Evolutionary conservation across 78 protist genomes (phyloP).

Genomic region (Planoprotostelium fungivorum): DNA sequence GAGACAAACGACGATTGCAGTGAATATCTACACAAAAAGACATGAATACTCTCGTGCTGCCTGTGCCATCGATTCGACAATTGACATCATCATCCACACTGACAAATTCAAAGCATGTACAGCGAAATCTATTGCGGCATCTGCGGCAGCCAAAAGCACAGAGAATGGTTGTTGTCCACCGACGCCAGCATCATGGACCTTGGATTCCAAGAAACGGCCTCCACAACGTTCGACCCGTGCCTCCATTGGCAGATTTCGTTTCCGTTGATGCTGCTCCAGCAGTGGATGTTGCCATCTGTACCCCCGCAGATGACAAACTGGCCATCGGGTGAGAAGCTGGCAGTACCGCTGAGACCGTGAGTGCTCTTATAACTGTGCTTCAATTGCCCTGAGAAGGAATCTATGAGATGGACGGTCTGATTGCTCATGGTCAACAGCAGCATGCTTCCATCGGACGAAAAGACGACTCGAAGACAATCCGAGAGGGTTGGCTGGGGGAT

Average conservation of each 20-base stretch:
- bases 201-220: constrained; percentile 73
- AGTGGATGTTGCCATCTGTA: constrained; percentile 65
- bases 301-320: constrained; percentile 69
- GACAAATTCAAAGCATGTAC: too few relatives aligned
- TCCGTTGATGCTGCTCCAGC: constrained; percentile 69
- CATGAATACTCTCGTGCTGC: too few relatives aligned
- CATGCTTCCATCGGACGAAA: constrained; percentile 61
- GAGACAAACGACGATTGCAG: too few relatives aligned
- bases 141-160: constrained; percentile 70
- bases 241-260: constrained; percentile 55
- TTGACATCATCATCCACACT: too few relatives aligned
- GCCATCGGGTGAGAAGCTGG: constrained; percentile 73
- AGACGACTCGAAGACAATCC: constrained; percentile 55
- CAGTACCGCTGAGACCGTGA: constrained; percentile 10
- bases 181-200: constrained; percentile 67
- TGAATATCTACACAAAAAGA: too few relatives aligned
- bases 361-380: background rate
- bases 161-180: constrained; percentile 18
- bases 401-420: constrained; percentile 38
- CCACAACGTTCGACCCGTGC: constrained; percentile 45
- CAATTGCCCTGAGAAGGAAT: constrained; percentile 51
- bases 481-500: constrained; percentile 14
- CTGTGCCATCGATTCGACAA: too few relatives aligned
- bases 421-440: constrained; percentile 39
- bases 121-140: too few relatives aligned